Evolutionary conservation across 2,329 filamentous ascomycete genomes (phyloP).

Genomic region (Colletotrichum tamarilloi): DNA sequence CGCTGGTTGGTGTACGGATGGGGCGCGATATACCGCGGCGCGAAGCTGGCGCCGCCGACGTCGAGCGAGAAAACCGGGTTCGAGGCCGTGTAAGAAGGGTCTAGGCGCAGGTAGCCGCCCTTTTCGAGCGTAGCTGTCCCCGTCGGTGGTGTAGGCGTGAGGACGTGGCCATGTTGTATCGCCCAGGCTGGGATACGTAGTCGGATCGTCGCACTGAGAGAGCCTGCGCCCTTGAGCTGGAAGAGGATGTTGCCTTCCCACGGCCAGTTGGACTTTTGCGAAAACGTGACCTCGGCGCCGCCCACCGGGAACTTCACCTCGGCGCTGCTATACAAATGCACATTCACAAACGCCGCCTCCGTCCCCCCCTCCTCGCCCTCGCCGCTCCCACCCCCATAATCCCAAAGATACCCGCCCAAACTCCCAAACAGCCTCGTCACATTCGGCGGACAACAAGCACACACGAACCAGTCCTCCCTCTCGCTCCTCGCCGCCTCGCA

Average conservation of each 20-base stretch:
- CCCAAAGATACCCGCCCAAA: conserved; percentile 68
- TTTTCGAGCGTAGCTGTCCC: conserved; percentile 47
- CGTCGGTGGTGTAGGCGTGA: conserved; percentile 48
- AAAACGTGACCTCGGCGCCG: conserved; percentile 50
- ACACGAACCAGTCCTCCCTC: conserved; percentile 68
- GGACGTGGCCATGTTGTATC: conserved; percentile 38
- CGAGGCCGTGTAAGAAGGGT: conserved; percentile 50
- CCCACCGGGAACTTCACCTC: conserved; percentile 52
- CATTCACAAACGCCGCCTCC: conserved; percentile 55
- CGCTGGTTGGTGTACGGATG: conserved; percentile 67
- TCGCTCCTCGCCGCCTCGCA: conserved; percentile 60
- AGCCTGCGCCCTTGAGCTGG: conserved; percentile 43
- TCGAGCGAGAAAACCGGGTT: conserved; percentile 56
- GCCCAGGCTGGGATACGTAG: conserved; percentile 68
- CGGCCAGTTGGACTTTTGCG: conserved; percentile 66
- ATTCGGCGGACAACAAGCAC: conserved; percentile 71
- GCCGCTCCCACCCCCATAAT: conserved; percentile 44
- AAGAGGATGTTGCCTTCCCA: conserved; percentile 65
- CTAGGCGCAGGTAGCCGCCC: conserved; percentile 61
- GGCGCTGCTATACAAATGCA: conserved; percentile 67
- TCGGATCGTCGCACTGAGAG: conserved; percentile 52
- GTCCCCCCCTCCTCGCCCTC: conserved; percentile 10
- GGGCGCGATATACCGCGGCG: conserved; percentile 60
- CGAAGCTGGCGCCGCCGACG: conserved; percentile 55
- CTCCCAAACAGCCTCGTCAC: conserved; percentile 65